Conservation (phyloP, 1,284 basidiomycete genomes). For the Thelephora terrestris region DNA sequence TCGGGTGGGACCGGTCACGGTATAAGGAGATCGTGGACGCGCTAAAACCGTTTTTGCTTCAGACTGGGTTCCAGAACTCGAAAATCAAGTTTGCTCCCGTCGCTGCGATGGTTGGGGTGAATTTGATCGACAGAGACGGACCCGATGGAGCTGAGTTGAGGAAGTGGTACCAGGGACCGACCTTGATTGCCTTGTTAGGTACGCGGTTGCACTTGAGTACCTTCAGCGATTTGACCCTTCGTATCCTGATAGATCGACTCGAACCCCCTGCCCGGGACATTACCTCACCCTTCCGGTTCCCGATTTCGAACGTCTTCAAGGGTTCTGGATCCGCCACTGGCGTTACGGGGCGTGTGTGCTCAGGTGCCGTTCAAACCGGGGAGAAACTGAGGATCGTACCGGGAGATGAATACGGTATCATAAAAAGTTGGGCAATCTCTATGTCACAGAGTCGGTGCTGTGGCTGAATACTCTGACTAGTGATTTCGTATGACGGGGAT, state of each 20-base stretch:
- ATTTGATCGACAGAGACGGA: constrained; percentile 52
- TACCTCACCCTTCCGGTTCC: constrained; percentile 72
- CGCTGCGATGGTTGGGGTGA: constrained; percentile 84
- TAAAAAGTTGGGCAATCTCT: constrained; percentile 51
- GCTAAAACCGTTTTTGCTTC: constrained; percentile 74
- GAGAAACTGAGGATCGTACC: constrained; percentile 82
- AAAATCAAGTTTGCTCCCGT: constrained; percentile 86
- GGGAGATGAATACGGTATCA: constrained; percentile 82
- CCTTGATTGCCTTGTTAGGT: constrained; percentile 81
- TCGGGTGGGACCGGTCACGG: constrained; percentile 72
- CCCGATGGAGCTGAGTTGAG: constrained; percentile 39
- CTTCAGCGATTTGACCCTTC: constrained; percentile 1
- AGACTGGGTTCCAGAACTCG: constrained; percentile 75
- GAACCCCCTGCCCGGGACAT: constrained; percentile 78
- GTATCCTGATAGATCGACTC: constrained; percentile 49
- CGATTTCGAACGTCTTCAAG: constrained; percentile 93
- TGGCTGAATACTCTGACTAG: constrained; percentile 30
- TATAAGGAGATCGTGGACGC: constrained; percentile 78
- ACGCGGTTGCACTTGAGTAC: constrained; percentile 8
- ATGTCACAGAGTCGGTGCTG: neutral
- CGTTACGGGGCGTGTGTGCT: constrained; percentile 80
- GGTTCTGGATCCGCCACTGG: constrained; percentile 76
- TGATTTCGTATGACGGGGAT: constrained; percentile 80
- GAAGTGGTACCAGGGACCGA: constrained; percentile 82
- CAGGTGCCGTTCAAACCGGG: constrained; percentile 87